phyloP scores from a whole-genome alignment of 1,139 yeast genomes.

The Candida tetrigidarum region DNA sequence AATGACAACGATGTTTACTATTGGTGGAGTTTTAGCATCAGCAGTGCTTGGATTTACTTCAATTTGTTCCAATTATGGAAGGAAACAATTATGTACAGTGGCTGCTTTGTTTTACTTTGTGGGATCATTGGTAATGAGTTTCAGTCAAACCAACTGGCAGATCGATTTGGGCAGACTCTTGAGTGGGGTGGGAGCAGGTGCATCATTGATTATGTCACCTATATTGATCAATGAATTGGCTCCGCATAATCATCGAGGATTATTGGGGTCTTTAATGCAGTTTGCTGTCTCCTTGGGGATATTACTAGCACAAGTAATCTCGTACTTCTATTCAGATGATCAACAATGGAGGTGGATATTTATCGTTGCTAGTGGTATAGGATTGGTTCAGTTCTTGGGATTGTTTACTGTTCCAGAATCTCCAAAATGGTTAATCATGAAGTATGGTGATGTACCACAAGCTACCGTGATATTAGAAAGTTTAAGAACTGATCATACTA shows the following conservation, averaged over 20 bases:
- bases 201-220: conserved; percentile 42
- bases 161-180: conserved; percentile 35
- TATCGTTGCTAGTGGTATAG: conserved; percentile 29
- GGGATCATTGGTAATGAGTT: conserved; percentile 34
- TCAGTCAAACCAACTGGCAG: conserved; percentile 22
- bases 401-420: conserved; percentile 40
- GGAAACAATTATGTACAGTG: conserved; percentile 28
- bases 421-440: conserved; percentile 44
- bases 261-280: conserved; percentile 41
- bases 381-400: conserved; percentile 31
- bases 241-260: conserved; percentile 42
- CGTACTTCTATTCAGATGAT: conserved; percentile 37
- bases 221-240: conserved; percentile 42
- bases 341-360: conserved; percentile 42
- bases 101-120: conserved; percentile 28
- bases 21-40: conserved; percentile 42
- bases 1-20: conserved; percentile 40
- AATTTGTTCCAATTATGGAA: conserved; percentile 29
- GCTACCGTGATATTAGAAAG: conserved; percentile 33
- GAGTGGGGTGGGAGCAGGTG: conserved; percentile 44
- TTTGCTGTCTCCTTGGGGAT: conserved; percentile 42
- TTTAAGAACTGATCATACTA: conserved; percentile 33
- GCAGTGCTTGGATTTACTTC: conserved; percentile 34
- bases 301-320: conserved; percentile 35
- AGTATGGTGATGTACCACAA: conserved; percentile 28